Conservation (phyloP, 805 yeast genomes). For the Hanseniaspora osmophila region DNA sequence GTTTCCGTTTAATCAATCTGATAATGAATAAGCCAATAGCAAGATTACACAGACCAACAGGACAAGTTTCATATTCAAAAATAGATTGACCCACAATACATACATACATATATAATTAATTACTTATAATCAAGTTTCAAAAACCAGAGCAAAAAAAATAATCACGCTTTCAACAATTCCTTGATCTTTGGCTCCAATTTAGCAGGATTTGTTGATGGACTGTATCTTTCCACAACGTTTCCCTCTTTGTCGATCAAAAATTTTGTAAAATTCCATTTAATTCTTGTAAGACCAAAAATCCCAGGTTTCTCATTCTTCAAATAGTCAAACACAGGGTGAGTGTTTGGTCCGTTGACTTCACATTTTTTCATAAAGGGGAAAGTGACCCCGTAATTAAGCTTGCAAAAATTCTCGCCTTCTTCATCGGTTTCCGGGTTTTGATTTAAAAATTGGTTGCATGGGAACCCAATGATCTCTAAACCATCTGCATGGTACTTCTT, state of each 20-base stretch:
- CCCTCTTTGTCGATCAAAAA: conserved; percentile 44
- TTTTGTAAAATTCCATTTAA: conserved; percentile 74
- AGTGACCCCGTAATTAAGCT: conserved; percentile 71
- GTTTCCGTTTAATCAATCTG: too few relatives aligned
- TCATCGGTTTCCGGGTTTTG: conserved; percentile 62
- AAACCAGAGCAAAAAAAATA: too few relatives aligned
- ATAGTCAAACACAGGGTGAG: conserved; percentile 69
- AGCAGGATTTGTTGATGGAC: conserved; percentile 56
- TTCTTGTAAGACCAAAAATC: conserved; percentile 50
- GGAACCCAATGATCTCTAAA: conserved; percentile 65
- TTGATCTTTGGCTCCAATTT: conserved; percentile 46
- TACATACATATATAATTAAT: too few relatives aligned
- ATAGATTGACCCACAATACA: too few relatives aligned
- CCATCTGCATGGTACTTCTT: conserved; percentile 50
- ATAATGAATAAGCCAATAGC: too few relatives aligned
- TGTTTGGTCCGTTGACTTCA: conserved; percentile 74
- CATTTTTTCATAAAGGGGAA: conserved; percentile 81
- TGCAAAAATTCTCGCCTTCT: conserved; percentile 62
- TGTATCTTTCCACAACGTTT: conserved; percentile 42
- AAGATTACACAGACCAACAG: too few relatives aligned
- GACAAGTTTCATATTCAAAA: too few relatives aligned
- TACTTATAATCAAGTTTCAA: too few relatives aligned
- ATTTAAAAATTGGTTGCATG: conserved; percentile 78
- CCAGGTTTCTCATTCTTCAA: conserved; percentile 53
- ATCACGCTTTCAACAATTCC: conserved; percentile 28